Conservation (phyloP, 2,329 filamentous ascomycete species). For the Pseudogymnoascus sp. region DNA sequence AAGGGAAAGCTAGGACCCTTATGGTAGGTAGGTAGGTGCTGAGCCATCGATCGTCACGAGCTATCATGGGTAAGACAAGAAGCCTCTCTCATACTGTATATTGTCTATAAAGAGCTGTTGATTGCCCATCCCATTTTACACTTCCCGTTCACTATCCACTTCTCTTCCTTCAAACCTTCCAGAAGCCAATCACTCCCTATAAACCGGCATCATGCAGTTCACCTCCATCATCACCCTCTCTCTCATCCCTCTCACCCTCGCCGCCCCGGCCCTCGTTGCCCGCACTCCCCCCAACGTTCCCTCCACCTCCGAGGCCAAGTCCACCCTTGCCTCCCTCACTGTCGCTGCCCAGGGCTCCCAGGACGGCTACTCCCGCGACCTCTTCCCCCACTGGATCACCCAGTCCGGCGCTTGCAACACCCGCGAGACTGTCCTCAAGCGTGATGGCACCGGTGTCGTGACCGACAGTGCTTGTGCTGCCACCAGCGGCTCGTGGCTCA, state of each 20-base stretch:
- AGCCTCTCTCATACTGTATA: neutral
- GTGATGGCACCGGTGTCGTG: slow-evolving; percentile 60
- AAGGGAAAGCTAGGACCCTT: neutral
- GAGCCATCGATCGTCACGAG: neutral
- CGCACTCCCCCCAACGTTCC: slow-evolving; percentile 55
- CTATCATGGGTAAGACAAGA: slow-evolving; percentile 5
- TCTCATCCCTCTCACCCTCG: slow-evolving; percentile 14
- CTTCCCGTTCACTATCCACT: neutral
- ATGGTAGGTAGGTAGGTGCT: slow-evolving; percentile 1
- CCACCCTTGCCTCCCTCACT: slow-evolving; percentile 49
- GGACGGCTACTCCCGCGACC: slow-evolving; percentile 53
- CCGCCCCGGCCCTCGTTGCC: slow-evolving; percentile 19
- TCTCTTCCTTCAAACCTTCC: neutral
- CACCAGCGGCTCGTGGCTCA: slow-evolving; percentile 60
- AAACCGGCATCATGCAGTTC: slow-evolving; percentile 16
- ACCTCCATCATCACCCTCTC: slow-evolving; percentile 13
- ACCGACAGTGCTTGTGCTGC: slow-evolving; percentile 52
- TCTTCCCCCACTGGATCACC: slow-evolving; percentile 67
- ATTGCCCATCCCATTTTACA: neutral
- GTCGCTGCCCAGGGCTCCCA: slow-evolving; percentile 48
- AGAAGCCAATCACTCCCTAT: neutral
- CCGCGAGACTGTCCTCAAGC: slow-evolving; percentile 62
- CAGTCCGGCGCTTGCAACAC: slow-evolving; percentile 63
- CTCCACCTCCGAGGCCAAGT: slow-evolving; percentile 46
- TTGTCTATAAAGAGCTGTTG: neutral